These are phyloP conservation scores for Phtheirospermum japonicum DNA, from an alignment of 257 asterid species.

Conservation along the genomic window DNA sequence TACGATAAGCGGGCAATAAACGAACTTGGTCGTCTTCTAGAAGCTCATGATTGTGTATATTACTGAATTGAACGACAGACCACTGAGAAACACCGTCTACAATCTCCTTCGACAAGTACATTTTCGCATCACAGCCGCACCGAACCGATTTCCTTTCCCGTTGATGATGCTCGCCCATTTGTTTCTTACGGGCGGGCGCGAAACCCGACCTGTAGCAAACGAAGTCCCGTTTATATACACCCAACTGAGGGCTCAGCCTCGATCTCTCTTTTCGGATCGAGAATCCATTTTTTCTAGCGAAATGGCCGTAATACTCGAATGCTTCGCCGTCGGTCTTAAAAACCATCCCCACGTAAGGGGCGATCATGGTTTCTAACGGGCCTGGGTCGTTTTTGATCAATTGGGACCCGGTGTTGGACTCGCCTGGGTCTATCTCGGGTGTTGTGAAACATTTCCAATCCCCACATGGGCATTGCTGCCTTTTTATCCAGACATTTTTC, in stretches of 20 bases:
- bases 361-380: constrained; percentile 34
- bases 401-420: constrained; percentile 35
- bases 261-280: constrained; percentile 62
- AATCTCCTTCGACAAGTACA: constrained; percentile 64
- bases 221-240: constrained; percentile 66
- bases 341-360: constrained; percentile 67
- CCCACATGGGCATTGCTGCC: constrained; percentile 72
- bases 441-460: constrained; percentile 70
- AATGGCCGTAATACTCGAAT: constrained; percentile 51
- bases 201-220: constrained; percentile 66
- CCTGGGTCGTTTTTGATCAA: constrained; percentile 37
- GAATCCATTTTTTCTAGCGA: constrained; percentile 65
- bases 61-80: too few relatives aligned
- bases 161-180: constrained; percentile 43
- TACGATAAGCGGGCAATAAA: constrained; percentile 67
- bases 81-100: constrained; percentile 56
- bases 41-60: too few relatives aligned
- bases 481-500: constrained; percentile 51
- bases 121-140: constrained; percentile 70
- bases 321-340: constrained; percentile 59
- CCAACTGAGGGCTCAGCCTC: constrained; percentile 68
- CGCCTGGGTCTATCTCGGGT: constrained; percentile 45
- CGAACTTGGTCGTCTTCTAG: too few relatives aligned
- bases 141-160: constrained; percentile 63
- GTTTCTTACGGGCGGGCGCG: constrained; percentile 62